phyloP scores from a whole-genome alignment of 1,139 yeast genomes.

The Zygosaccharomyces sapae region DNA sequence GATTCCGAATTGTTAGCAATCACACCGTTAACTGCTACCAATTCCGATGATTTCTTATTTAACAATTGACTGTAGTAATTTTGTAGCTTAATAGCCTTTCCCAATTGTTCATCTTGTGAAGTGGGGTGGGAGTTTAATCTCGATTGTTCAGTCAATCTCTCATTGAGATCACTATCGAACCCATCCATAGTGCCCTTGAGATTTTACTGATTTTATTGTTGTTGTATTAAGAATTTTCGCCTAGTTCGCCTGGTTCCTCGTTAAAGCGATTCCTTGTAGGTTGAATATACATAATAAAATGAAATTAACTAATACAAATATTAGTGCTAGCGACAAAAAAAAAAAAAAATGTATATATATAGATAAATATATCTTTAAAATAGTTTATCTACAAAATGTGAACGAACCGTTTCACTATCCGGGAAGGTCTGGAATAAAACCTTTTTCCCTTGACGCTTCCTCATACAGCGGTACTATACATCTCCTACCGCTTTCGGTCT shows the following conservation, averaged over 20 bases:
- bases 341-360: not conserved
- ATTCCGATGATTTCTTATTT: constrained; percentile 16
- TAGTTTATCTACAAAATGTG: too few species aligned
- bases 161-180: constrained; percentile 7
- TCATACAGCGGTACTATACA: constrained; percentile 76
- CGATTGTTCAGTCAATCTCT: constrained; percentile 8
- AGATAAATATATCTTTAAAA: not conserved
- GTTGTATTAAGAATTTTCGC: not conserved
- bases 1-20: constrained; percentile 22
- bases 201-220: not conserved
- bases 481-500: constrained; percentile 85
- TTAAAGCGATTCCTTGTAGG: not conserved
- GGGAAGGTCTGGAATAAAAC: constrained; percentile 3
- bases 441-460: constrained; percentile 51
- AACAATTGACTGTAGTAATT: constrained; percentile 9
- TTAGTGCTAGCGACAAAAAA: too few species aligned
- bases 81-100: constrained; percentile 2
- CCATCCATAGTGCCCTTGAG: constrained; percentile 4
- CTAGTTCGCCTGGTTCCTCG: not conserved
- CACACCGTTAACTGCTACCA: constrained; percentile 25
- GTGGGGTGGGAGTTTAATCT: constrained; percentile 2
- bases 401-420: too few species aligned
- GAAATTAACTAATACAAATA: too few species aligned
- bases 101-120: not conserved
- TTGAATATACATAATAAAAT: too few species aligned